phyloP scores from a whole-genome alignment of 768 basidiomycete species.

The Trametes punicea region DNA sequence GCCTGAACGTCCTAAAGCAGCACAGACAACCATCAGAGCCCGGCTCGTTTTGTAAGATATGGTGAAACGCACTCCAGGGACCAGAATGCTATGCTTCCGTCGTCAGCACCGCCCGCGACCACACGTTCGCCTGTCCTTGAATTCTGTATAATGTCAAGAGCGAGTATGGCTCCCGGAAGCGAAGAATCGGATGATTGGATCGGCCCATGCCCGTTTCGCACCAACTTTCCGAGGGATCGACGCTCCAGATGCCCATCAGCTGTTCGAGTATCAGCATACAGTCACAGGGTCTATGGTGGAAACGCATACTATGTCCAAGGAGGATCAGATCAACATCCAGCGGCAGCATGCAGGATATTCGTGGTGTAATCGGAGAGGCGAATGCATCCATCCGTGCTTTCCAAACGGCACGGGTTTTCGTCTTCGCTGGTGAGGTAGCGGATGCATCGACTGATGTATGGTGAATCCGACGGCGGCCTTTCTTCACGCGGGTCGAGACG shows the following conservation, averaged over 20 bases:
- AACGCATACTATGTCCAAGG: conserved; percentile 41
- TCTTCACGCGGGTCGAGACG: conserved; percentile 24
- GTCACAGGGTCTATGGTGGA: neutral
- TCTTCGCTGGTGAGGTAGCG: neutral
- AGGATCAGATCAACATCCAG: conserved; percentile 57
- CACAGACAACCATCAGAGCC: neutral
- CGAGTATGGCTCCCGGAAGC: conserved; percentile 46
- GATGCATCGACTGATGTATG: neutral
- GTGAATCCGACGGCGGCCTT: conserved; percentile 19
- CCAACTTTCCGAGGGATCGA: conserved; percentile 26
- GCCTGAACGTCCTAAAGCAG: conserved; percentile 51
- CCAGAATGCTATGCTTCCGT: conserved; percentile 80
- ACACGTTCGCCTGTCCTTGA: conserved; percentile 56
- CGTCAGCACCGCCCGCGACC: conserved; percentile 72
- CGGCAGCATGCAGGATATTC: conserved; percentile 34
- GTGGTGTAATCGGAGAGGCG: neutral
- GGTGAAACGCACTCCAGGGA: conserved; percentile 49
- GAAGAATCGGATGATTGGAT: conserved; percentile 43
- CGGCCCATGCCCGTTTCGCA: conserved; percentile 15
- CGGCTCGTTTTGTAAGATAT: neutral
- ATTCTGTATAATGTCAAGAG: conserved; percentile 55
- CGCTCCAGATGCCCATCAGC: conserved; percentile 30
- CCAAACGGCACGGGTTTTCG: conserved; percentile 22
- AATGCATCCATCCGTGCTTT: conserved; percentile 20
- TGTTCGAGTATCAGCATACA: conserved; percentile 8